These are phyloP conservation scores for Amphirosellinia nigrospora DNA, from an alignment of 495 filamentous ascomycete species.

Conservation along the genomic window DNA sequence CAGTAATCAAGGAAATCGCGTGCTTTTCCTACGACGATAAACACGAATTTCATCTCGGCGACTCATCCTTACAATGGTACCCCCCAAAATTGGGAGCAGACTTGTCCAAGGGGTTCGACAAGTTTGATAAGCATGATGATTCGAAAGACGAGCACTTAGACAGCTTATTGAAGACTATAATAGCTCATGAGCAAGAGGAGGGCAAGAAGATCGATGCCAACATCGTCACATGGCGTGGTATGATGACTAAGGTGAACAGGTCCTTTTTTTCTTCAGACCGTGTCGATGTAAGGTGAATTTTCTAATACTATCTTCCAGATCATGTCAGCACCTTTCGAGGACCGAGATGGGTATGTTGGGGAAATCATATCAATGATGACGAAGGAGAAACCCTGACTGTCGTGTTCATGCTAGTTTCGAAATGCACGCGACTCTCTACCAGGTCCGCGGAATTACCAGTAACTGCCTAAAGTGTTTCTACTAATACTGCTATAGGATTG, in stretches of 20 bases:
- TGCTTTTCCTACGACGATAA: conserved; percentile 90
- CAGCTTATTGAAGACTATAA: conserved; percentile 77
- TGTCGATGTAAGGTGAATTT: background rate
- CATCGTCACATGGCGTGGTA: conserved; percentile 92
- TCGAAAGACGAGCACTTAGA: conserved; percentile 85
- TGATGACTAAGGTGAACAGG: conserved; percentile 89
- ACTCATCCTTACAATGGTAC: conserved; percentile 83
- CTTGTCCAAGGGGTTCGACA: conserved; percentile 80
- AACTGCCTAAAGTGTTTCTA: background rate
- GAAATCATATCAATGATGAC: conserved; percentile 21
- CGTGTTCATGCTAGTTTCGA: conserved; percentile 68
- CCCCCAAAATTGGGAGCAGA: conserved; percentile 72
- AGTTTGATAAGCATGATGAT: conserved; percentile 83
- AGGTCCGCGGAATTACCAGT: conserved; percentile 62
- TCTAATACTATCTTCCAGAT: conserved; percentile 60
- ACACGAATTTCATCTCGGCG: conserved; percentile 75
- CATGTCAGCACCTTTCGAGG: conserved; percentile 80
- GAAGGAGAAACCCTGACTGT: conserved; percentile 5
- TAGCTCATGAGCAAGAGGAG: conserved; percentile 69
- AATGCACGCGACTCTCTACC: conserved; percentile 91
- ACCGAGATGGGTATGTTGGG: conserved; percentile 72
- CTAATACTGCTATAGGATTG: conserved; percentile 62
- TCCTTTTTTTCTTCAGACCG: background rate
- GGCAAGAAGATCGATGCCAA: conserved; percentile 73
- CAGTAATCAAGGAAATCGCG: conserved; percentile 70